Conservation (phyloP, 768 basidiomycete genomes). For the Termitomyces sp. region DNA sequence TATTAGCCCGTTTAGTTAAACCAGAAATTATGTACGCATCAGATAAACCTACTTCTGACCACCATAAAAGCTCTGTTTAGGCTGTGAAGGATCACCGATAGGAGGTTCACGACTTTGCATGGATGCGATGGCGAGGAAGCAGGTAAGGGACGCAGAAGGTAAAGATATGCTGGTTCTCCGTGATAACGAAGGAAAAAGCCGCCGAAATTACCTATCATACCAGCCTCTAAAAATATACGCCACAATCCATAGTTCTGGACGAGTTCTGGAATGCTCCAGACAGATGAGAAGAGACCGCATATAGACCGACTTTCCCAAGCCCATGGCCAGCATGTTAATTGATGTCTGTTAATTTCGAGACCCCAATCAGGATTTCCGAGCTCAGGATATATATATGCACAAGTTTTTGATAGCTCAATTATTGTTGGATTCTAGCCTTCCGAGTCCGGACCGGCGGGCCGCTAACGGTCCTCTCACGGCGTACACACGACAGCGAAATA, state of each 20-base stretch:
- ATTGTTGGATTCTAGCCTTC: neutral
- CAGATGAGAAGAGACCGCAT: neutral
- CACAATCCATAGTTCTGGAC: neutral
- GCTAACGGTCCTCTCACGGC: neutral
- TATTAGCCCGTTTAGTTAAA: neutral
- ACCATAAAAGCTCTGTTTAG: neutral
- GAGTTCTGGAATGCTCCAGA: too few relatives aligned
- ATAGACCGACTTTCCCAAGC: neutral
- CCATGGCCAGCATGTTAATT: too few relatives aligned
- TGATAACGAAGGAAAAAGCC: neutral
- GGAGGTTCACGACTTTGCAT: neutral
- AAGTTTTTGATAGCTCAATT: neutral
- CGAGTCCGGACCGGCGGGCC: neutral
- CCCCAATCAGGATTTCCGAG: neutral
- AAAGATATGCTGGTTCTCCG: neutral
- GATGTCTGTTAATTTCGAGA: neutral
- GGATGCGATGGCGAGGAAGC: neutral
- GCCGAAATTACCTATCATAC: neutral
- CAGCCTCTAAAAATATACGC: neutral
- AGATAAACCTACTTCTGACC: neutral
- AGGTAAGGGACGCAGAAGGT: neutral
- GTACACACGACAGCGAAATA: neutral
- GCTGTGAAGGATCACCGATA: neutral
- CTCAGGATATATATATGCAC: neutral
- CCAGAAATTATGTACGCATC: neutral